These are phyloP conservation scores for Endothia cerciana DNA, from an alignment of 2,329 filamentous ascomycete species.

Conservation along the genomic window DNA sequence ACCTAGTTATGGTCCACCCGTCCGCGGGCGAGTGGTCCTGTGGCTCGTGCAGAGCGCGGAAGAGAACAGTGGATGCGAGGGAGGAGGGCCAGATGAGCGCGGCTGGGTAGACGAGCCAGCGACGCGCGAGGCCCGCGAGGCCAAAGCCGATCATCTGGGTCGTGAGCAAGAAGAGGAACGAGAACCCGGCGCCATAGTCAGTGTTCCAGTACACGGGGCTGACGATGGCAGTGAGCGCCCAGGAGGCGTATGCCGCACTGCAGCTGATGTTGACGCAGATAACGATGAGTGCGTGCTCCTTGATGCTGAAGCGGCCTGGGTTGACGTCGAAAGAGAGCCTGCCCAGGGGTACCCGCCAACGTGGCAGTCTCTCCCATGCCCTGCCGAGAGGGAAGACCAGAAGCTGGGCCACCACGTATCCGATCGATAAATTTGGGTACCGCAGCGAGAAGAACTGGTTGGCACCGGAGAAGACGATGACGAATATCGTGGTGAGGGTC, in stretches of 20 bases:
- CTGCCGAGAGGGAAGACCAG: slow-evolving; percentile 41
- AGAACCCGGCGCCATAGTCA: slow-evolving; percentile 39
- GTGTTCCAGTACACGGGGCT: slow-evolving; percentile 41
- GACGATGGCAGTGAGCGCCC: slow-evolving; percentile 38
- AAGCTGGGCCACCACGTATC: slow-evolving; percentile 41
- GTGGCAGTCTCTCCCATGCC: slow-evolving; percentile 39
- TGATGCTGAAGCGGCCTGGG: slow-evolving; percentile 38
- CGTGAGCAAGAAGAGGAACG: slow-evolving; percentile 39
- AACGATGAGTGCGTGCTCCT: slow-evolving; percentile 41
- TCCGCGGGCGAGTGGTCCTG: slow-evolving; percentile 36
- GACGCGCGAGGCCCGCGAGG: slow-evolving; percentile 39
- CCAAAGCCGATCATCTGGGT: slow-evolving; percentile 41
- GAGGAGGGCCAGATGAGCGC: slow-evolving; percentile 42
- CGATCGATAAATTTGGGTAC: slow-evolving; percentile 41
- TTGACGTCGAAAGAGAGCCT: slow-evolving; percentile 36
- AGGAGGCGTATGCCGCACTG: slow-evolving; percentile 34
- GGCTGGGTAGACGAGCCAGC: slow-evolving; percentile 42
- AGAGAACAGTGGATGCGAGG: slow-evolving; percentile 40
- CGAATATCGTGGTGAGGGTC: slow-evolving; percentile 37
- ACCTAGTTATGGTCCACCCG: slow-evolving; percentile 41
- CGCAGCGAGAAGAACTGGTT: slow-evolving; percentile 43
- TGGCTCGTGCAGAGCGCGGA: slow-evolving; percentile 40
- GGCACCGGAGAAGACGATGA: slow-evolving; percentile 40
- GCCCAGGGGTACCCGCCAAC: slow-evolving; percentile 34
- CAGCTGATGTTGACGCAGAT: slow-evolving; percentile 40